Percentiles rank a stretch among this genome's conserved stretches.
Evolutionary conservation across 2,329 filamentous ascomycete species (phyloP).

Genomic region (Graphium sp.): DNA sequence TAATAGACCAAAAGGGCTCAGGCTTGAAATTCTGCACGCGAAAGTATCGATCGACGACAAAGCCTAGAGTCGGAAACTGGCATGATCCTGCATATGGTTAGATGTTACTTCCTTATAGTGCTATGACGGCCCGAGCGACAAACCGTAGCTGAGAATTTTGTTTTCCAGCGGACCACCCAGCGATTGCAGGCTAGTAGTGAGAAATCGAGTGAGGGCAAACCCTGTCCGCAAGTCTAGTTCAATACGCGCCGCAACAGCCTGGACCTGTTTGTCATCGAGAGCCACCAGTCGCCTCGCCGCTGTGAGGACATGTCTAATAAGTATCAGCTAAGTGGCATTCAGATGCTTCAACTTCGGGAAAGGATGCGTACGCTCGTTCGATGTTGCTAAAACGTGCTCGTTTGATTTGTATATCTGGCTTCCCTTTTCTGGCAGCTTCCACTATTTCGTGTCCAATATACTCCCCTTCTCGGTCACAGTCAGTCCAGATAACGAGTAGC

Average conservation of each 20-base stretch:
- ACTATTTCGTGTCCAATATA: constrained; percentile 89
- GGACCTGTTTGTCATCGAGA: constrained; percentile 72
- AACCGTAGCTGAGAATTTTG: constrained; percentile 67
- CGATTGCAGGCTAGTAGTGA: constrained; percentile 60
- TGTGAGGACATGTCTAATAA: constrained; percentile 59
- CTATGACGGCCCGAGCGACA: constrained; percentile 6
- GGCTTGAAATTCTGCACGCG: constrained; percentile 86
- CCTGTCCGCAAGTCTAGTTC: constrained; percentile 89
- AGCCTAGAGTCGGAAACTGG: constrained; percentile 91
- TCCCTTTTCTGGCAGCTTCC: constrained; percentile 59
- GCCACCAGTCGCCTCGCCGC: constrained; percentile 63
- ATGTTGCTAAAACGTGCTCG: constrained; percentile 92
- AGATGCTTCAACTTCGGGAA: not conserved
- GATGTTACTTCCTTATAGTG: constrained; percentile 4
- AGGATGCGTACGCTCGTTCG: constrained; percentile 50
- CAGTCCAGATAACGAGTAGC: constrained; percentile 90
- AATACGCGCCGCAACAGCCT: constrained; percentile 76
- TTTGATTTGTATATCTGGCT: constrained; percentile 59
- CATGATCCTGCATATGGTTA: constrained; percentile 48
- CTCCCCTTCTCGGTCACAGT: constrained; percentile 95
- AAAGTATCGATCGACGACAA: constrained; percentile 92
- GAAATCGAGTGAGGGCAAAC: constrained; percentile 77
- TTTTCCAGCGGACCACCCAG: constrained; percentile 52
- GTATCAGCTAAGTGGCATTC: constrained; percentile 6
- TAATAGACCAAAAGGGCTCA: constrained; percentile 87